These are phyloP conservation scores for Sarocladium kiliense DNA, from an alignment of 2,329 filamentous ascomycete species.

Conservation along the genomic window DNA sequence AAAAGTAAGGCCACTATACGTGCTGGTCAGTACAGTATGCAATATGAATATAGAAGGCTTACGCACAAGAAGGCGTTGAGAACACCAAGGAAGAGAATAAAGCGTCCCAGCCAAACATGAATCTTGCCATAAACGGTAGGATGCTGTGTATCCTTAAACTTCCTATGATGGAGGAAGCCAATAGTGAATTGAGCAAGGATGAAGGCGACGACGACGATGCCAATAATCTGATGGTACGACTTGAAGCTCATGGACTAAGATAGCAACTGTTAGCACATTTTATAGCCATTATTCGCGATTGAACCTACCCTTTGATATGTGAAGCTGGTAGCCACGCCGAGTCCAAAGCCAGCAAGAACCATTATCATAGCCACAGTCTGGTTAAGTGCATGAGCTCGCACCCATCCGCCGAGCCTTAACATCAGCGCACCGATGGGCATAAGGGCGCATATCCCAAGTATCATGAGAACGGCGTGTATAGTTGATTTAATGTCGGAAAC, in stretches of 20 bases:
- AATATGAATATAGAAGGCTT: not conserved
- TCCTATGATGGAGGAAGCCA: constrained; percentile 50
- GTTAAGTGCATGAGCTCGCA: constrained; percentile 49
- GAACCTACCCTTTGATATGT: constrained; percentile 50
- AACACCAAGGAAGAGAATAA: constrained; percentile 47
- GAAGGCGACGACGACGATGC: constrained; percentile 46
- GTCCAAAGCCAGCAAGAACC: constrained; percentile 41
- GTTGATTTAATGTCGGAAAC: constrained; percentile 25
- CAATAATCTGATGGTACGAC: constrained; percentile 53
- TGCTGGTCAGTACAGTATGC: constrained; percentile 12
- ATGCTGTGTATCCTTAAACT: constrained; percentile 43
- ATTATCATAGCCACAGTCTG: constrained; percentile 45
- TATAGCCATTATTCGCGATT: no score
- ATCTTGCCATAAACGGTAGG: constrained; percentile 45
- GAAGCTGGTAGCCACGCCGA: constrained; percentile 49
- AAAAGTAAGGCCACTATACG: constrained; percentile 49
- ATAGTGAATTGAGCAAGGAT: constrained; percentile 48
- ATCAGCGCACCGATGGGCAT: constrained; percentile 52
- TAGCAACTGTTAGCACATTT: not conserved
- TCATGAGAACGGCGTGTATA: constrained; percentile 48
- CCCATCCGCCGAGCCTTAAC: constrained; percentile 44
- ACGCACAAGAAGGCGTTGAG: constrained; percentile 53
- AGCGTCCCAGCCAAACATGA: constrained; percentile 54
- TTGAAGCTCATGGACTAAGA: constrained; percentile 46
- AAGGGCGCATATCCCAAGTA: constrained; percentile 47